These are phyloP conservation scores for Lactarius sp. DNA, from an alignment of 768 basidiomycete species.

Conservation along the genomic window DNA sequence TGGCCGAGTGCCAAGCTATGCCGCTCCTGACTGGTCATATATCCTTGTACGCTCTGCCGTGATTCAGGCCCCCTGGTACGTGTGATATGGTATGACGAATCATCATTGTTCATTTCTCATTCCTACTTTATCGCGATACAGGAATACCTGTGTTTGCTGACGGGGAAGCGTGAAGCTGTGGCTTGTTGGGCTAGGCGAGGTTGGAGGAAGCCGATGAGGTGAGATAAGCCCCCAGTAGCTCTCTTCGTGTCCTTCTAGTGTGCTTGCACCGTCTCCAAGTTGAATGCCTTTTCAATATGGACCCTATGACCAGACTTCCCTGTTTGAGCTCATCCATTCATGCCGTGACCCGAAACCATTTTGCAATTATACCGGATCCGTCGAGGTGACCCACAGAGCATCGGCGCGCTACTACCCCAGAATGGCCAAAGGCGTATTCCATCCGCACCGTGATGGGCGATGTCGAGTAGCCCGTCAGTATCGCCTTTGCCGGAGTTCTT, in stretches of 20 bases:
- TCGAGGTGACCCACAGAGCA: background rate
- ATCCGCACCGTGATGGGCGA: background rate
- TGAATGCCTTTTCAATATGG: background rate
- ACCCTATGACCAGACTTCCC: slow-evolving; percentile 9
- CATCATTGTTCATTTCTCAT: background rate
- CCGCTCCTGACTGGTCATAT: background rate
- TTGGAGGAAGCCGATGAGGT: background rate
- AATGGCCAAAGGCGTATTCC: slow-evolving; percentile 2
- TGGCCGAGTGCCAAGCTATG: background rate
- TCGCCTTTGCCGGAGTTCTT: background rate
- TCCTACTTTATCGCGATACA: slow-evolving; percentile 1
- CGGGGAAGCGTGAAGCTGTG: background rate
- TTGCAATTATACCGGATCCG: slow-evolving; percentile 20
- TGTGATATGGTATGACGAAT: slow-evolving; percentile 3
- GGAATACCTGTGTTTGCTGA: background rate
- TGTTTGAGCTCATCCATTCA: slow-evolving; percentile 1
- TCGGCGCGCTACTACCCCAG: slow-evolving; percentile 12
- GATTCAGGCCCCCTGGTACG: background rate
- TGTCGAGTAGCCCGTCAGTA: background rate
- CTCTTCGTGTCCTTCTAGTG: background rate
- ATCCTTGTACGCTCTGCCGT: slow-evolving; percentile 6
- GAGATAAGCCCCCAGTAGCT: slow-evolving; percentile 5
- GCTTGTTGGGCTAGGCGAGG: background rate
- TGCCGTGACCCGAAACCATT: slow-evolving; percentile 1
- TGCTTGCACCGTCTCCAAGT: background rate